Percentiles rank a stretch among this genome's conserved stretches.
Conservation (phyloP, 192 early-diverging fungal genomes). For the Podochytrium sp. region DNA sequence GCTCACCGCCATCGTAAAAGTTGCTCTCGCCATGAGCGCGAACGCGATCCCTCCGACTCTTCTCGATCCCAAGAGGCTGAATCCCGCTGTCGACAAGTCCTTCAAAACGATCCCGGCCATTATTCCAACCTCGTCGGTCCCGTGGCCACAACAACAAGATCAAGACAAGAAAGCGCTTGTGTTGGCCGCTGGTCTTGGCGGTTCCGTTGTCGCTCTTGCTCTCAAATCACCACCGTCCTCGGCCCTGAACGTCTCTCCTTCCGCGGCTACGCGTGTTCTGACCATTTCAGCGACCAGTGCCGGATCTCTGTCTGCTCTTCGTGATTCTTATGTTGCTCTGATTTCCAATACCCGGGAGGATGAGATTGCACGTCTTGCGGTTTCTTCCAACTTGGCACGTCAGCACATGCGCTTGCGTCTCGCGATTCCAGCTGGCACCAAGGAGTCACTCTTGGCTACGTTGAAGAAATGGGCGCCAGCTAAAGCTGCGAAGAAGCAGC, state of each 20-base stretch:
- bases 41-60: background rate
- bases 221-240: background rate
- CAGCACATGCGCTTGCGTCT: background rate
- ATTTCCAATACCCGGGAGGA: background rate
- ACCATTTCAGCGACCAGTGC: background rate
- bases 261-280: background rate
- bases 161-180: background rate
- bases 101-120: background rate
- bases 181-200: constrained; percentile 10
- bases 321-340: background rate
- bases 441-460: background rate
- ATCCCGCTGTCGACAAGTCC: background rate
- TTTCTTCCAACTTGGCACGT: background rate
- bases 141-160: background rate
- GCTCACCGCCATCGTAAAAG: background rate
- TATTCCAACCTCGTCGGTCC: background rate
- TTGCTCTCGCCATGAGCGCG: background rate
- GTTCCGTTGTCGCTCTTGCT: background rate
- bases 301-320: background rate
- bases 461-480: background rate
- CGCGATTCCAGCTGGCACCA: background rate
- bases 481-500: background rate
- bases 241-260: background rate
- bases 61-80: background rate
- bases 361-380: background rate